Base-by-base conservation (phyloP, 2,329 filamentous ascomycete genomes). In the Exophiala oligosperma region DNA sequence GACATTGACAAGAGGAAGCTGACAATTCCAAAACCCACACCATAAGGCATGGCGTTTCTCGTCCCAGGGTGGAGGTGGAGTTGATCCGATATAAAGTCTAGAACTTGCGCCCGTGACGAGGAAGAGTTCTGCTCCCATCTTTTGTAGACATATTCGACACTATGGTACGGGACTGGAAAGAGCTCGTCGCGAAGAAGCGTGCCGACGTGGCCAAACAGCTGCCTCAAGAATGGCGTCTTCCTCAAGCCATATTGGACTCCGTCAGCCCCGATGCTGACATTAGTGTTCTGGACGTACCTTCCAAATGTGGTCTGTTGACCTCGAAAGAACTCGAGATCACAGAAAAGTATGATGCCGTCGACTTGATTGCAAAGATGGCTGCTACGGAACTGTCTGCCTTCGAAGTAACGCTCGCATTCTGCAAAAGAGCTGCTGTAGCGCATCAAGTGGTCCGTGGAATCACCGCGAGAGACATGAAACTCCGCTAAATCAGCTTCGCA, bases 241-340 rank as follows among this genome's bases (percentile, higher is more conserved):
- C 57, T 23, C 38, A 54, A 11, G 52, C 32, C 23, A 53, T 60
- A 11, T 44, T 56, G 14, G 57, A 56, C 14, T 49, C 48, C 7
- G 37, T 60, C 49, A 56, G 24, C 35, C 35, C 52, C 24, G 49
- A 29, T 40, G 26, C 57, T 63, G 57, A 53, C 44, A 56, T 56
- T 37, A 49, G 35, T 26, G 57, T 60, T 14, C 52, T 56, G 1
- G 54, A 55, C 7, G 60, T 79, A 4, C 76, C 77, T 9, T 49
- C 66, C 24, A 54, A 70, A 51, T 78, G 74, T 48, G 79, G 78
- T 8, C 66, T 82, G 17, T 65, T 82, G 11, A 72, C 74, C 0
- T 28, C 68, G 0, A 66, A 71, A 35, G 79, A 82, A 63, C 60
- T 80, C 5, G 68, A 70, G 3, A 82, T 82, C 47, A 82, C 80